A percentile compares a stretch with the other conserved stretches of the same genome.
Conservation (phyloP, 306 rosid genomes). For the Vigna mungo region DNA sequence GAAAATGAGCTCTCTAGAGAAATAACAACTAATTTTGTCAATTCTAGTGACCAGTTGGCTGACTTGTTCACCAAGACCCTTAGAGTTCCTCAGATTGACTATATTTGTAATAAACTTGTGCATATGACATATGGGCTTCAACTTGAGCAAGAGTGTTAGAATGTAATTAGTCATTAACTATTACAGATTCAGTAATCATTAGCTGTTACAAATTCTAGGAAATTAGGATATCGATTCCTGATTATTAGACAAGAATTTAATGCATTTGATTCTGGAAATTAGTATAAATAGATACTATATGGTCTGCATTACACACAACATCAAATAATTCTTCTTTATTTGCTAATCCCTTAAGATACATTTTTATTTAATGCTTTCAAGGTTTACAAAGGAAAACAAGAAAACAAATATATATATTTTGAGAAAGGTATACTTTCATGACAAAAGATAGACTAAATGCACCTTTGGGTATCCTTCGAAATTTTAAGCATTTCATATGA, state of each 20-base stretch:
- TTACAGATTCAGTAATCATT: too few species aligned
- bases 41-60: neutral
- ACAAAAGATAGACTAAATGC: constrained; percentile 13
- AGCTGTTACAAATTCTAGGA: too few species aligned
- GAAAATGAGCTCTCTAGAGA: neutral
- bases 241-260: too few species aligned
- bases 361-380: too few species aligned
- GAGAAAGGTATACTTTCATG: neutral
- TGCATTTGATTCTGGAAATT: too few species aligned
- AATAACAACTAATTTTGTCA: neutral
- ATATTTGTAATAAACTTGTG: neutral
- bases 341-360: too few species aligned
- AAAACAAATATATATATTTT: neutral
- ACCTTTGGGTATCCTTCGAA: neutral
- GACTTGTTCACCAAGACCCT: neutral
- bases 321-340: too few species aligned
- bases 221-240: too few species aligned
- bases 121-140: neutral
- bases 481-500: constrained; percentile 20
- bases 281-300: too few species aligned
- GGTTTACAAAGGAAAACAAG: too few species aligned
- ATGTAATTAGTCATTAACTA: too few species aligned
- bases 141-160: neutral
- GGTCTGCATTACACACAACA: too few species aligned
- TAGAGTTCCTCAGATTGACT: neutral